These are phyloP conservation scores for Holtermannia corniformis DNA, from an alignment of 768 basidiomycete genomes.

Conservation along the genomic window DNA sequence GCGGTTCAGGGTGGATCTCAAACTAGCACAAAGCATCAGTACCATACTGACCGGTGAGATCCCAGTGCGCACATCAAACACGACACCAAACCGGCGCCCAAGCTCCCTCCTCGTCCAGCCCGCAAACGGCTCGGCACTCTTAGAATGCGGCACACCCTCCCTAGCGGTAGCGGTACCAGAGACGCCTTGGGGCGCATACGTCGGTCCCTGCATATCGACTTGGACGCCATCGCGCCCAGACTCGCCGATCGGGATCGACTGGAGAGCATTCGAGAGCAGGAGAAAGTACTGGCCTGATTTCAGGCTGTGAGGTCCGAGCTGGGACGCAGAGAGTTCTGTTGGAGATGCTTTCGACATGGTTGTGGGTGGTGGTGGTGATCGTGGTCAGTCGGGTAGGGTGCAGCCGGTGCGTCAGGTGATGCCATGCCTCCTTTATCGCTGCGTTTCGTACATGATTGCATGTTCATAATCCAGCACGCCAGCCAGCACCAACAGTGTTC, in stretches of 20 bases:
- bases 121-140: neutral
- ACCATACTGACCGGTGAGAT: too few species aligned
- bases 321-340: neutral
- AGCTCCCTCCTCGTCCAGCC: neutral
- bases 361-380: too few species aligned
- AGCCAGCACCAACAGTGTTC: too few species aligned
- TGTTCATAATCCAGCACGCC: too few species aligned
- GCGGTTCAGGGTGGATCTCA: neutral
- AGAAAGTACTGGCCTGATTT: neutral
- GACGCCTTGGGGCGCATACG: neutral
- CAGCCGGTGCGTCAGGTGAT: too few species aligned
- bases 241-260: neutral
- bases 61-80: neutral
- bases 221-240: neutral
- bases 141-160: neutral
- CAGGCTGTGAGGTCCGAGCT: neutral
- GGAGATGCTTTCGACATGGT: neutral
- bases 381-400: too few species aligned
- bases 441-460: too few species aligned
- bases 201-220: neutral
- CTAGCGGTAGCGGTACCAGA: neutral
- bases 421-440: too few species aligned
- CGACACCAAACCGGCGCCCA: neutral
- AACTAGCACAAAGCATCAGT: neutral
- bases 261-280: neutral